Base-by-base conservation (phyloP, 768 basidiomycete genomes). In the Kwoniella heveanensis region DNA sequence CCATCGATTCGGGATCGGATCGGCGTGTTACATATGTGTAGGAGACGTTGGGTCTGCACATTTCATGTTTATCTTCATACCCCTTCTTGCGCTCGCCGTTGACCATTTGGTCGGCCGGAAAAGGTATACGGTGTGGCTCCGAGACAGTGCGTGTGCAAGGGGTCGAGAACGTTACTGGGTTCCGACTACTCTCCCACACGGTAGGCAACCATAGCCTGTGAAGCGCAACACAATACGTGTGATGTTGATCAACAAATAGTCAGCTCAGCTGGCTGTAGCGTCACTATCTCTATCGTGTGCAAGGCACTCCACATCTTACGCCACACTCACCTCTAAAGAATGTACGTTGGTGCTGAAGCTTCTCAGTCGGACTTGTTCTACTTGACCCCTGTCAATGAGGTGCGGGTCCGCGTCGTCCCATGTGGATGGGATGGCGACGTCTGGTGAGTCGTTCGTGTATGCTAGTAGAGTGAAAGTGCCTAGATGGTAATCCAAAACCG, bases 291-390 rank as follows among this genome's bases (percentile, higher is more conserved):
- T 17, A 25, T 25, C n/a, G n/a, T n/a, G n/a, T n/a, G n/a, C n/a
- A n/a, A n/a, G n/a, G n/a, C n/a, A n/a, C n/a, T n/a, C n/a, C n/a
- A n/a, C n/a, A n/a, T n/a, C n/a, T n/a, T n/a, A 8, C 0, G 32
- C 13, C 9, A 32, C 17, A 68, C 78, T 59, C 50, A 77, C 78
- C 74, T 80, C 79, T 37, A 99, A 91, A 60, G 91, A 87, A 78
- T 99, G 96, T n/a, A 94, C 87, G 79, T 97, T 94, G 3, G 96
- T 99, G 80, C 91, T 94, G 82, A 98, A 99, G 77, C 87, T 93
- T 71, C 95, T 84, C 82, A 99, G 85, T 81, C 96, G 92, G 80
- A 99, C 82, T 71, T 83, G 82, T 57, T 78, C 82, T 29, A 81
- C 81, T 82, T 94, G 93, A 73, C 90, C 88, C 19, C 92, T 88